Percentiles rank a stretch among this genome's conserved stretches.
phyloP scores from a whole-genome alignment of 805 yeast genomes.

The Saccharomycopsis synnaedendra region DNA sequence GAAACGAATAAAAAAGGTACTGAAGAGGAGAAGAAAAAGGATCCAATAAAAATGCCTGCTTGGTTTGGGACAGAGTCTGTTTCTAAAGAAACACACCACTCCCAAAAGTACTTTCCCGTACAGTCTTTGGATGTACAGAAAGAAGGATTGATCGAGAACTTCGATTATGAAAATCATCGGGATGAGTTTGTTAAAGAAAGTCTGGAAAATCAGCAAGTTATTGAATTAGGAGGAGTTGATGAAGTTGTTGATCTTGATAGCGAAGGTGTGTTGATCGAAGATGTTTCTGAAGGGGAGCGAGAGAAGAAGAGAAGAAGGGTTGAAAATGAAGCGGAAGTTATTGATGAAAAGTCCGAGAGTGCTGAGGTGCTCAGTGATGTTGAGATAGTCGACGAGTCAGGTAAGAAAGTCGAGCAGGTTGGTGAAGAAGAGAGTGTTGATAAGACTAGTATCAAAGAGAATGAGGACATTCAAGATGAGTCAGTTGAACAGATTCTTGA shows the following conservation, averaged over 20 bases:
- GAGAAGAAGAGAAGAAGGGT: background rate
- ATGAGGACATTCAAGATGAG: background rate
- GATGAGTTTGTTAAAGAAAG: background rate
- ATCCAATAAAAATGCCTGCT: constrained; percentile 19
- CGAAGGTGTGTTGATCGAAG: constrained; percentile 3
- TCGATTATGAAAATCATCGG: constrained; percentile 1
- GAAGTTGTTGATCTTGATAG: constrained; percentile 7
- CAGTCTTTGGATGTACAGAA: background rate
- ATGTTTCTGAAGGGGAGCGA: constrained; percentile 1
- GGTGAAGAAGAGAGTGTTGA: constrained; percentile 15
- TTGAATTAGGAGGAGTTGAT: background rate
- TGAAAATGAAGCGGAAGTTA: background rate
- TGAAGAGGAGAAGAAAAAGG: background rate
- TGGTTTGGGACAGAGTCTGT: constrained; percentile 21
- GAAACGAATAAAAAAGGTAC: no score
- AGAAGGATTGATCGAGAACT: constrained; percentile 10
- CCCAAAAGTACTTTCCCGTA: background rate
- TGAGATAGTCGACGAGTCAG: background rate
- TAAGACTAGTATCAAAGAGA: constrained; percentile 10
- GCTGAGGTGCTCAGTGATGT: background rate
- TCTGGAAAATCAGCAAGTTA: constrained; percentile 1
- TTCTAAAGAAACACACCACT: background rate
- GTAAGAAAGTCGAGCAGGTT: background rate
- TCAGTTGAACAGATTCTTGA: background rate
- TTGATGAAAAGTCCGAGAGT: background rate